Evolutionary conservation across 164 flowering plant genomes (phyloP), one percentile per base, ranked within the genome.

Genomic region (Pachysandra terminalis): DNA sequence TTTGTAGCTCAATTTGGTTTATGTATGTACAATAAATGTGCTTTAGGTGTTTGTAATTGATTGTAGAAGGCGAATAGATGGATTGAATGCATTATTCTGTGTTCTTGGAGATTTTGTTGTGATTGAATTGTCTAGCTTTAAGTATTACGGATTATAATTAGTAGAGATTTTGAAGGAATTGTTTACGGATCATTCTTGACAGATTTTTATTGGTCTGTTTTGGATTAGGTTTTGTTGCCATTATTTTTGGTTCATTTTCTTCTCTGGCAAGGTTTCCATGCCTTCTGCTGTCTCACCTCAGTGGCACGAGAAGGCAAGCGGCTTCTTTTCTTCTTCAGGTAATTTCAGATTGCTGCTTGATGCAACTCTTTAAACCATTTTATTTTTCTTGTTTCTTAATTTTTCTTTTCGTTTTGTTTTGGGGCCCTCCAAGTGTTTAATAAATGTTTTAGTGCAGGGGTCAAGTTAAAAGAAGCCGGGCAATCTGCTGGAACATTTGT

Each of bases 281-380:
- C 80, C 96, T 62, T 80, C 88, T 23, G 78, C 74, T 27, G 69
- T 53, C 66, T 75, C 92, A 5, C 91, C 93, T 67, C 91, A 70
- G 82, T 93, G 95, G 96, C 90, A 82, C 26, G 98, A 88, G 72
- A 90, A 82, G 80, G 96, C 97, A 55, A 79, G 69, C 63, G 92
- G 63, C 40, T 89, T 93, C 75, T 84, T 93, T 74, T 88, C 95
- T 37, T 66, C 92, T 63, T 89, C 98, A 76, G 96, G 98, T 85
- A 74, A 26, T 70, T 67, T 57, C 25, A 56, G 24, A 3, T 19
- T 59, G 12, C n/a, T n/a, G n/a, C 59, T 58, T 0, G 4, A 0
- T 35, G 64, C 24, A 61, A 0, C 3, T n/a, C 3, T 35, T 19
- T 14, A 19, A 55, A 17, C 1, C 52, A n/a, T 28, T 41, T 45